Conservation (phyloP, 495 filamentous ascomycete genomes). For the Penicillium bialowiezense region DNA sequence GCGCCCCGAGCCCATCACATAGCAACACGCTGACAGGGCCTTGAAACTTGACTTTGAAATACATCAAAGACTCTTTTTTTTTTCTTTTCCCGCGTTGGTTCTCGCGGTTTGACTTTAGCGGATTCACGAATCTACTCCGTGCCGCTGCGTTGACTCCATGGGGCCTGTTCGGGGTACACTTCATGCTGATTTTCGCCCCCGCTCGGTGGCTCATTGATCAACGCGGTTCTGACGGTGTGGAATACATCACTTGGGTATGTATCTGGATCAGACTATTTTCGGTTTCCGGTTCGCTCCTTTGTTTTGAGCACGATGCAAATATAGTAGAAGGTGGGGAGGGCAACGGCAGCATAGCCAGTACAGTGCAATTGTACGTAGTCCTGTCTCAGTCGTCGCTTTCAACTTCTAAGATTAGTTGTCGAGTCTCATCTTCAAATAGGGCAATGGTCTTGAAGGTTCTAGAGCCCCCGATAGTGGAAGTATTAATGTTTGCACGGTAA, state of each 20-base stretch:
- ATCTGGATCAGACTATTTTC: too few species aligned
- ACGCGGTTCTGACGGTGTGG: neutral
- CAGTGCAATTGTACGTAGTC: constrained; percentile 1
- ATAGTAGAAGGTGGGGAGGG: neutral
- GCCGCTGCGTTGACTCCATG: neutral
- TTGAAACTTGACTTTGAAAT: neutral
- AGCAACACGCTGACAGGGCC: neutral
- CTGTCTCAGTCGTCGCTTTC: constrained; percentile 1
- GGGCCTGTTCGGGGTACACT: neutral
- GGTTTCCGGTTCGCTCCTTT: too few species aligned
- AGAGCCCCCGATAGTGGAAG: neutral
- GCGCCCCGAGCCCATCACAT: constrained; percentile 4
- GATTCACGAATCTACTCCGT: neutral
- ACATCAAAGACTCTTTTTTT: neutral
- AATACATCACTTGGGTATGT: neutral
- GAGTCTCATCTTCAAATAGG: neutral
- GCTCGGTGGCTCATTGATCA: constrained; percentile 1
- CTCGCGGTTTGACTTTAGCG: neutral
- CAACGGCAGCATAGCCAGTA: too few species aligned
- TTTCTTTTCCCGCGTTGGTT: neutral
- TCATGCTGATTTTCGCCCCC: neutral
- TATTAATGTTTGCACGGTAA: neutral
- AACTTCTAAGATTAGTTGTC: neutral
- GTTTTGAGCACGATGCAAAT: too few species aligned
- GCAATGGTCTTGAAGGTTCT: neutral